Percentiles rank a stretch among this genome's conserved stretches.
phyloP scores from a whole-genome alignment of 192 early-diverging fungal genomes.

The Backusella australiensis region DNA sequence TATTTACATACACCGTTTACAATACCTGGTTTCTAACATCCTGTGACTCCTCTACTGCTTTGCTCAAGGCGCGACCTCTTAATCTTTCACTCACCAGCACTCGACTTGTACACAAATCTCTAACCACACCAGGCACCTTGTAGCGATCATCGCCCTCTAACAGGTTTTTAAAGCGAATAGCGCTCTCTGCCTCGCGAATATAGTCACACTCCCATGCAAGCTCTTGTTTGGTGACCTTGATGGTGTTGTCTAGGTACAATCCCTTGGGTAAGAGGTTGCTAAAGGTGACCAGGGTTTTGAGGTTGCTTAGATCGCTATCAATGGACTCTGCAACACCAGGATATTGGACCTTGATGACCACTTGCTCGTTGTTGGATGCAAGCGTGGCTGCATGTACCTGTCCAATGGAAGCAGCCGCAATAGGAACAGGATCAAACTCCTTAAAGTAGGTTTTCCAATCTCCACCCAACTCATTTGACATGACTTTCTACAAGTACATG shows the following conservation, averaged over 20 bases:
- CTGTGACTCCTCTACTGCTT: constrained; percentile 58
- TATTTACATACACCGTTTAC: not conserved
- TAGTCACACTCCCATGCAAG: constrained; percentile 96
- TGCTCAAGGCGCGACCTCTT: constrained; percentile 66
- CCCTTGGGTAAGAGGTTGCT: constrained; percentile 87
- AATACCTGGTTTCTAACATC: constrained; percentile 51
- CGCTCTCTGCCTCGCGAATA: constrained; percentile 76
- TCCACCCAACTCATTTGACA: constrained; percentile 65
- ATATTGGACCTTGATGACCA: constrained; percentile 97
- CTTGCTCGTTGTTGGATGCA: constrained; percentile 38
- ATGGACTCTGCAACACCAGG: constrained; percentile 90
- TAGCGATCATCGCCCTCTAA: constrained; percentile 59
- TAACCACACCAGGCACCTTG: constrained; percentile 73
- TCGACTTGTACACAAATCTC: constrained; percentile 63
- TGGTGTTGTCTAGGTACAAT: constrained; percentile 95
- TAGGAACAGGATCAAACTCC: constrained; percentile 75
- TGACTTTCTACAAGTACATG: constrained; percentile 43
- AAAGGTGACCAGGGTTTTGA: constrained; percentile 77
- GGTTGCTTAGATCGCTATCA: constrained; percentile 82
- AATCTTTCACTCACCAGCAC: constrained; percentile 83
- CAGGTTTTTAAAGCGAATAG: constrained; percentile 64
- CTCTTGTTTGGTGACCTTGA: constrained; percentile 85
- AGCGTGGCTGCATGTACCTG: constrained; percentile 74
- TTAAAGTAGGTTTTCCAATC: constrained; percentile 71
- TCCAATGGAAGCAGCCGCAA: constrained; percentile 91